phyloP scores from a whole-genome alignment of 257 asterid species.

The Plantago elongata region DNA sequence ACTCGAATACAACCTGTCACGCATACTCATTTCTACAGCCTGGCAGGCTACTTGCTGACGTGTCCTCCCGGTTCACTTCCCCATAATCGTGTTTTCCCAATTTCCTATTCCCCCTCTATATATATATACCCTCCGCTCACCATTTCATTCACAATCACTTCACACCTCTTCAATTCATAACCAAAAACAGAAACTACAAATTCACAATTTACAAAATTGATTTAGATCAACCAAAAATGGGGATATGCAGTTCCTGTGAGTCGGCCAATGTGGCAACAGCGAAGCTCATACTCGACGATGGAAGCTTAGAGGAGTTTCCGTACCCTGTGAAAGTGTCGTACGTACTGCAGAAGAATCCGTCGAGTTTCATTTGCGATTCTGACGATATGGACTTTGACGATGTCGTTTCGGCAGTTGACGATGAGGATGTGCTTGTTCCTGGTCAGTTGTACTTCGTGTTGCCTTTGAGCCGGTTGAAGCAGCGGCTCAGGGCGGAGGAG shows the following conservation, averaged over 20 bases:
- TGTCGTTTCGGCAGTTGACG: slow-evolving; percentile 1
- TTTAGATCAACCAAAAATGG: background rate
- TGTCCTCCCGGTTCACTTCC: slow-evolving; percentile 36
- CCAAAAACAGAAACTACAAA: background rate
- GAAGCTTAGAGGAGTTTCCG: background rate
- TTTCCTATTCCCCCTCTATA: background rate
- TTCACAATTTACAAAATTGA: background rate
- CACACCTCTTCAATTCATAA: background rate
- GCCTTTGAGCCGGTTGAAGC: background rate
- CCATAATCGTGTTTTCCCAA: slow-evolving; percentile 16
- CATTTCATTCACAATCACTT: background rate
- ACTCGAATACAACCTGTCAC: slow-evolving; percentile 49
- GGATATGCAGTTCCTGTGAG: slow-evolving; percentile 6
- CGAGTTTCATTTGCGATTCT: background rate
- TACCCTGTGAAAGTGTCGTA: background rate
- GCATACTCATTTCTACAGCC: slow-evolving; percentile 43
- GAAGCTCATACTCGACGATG: slow-evolving; percentile 4
- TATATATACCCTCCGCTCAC: background rate
- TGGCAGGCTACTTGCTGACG: slow-evolving; percentile 41
- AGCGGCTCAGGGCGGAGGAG: slow-evolving; percentile 3
- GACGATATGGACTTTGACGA: slow-evolving; percentile 10
- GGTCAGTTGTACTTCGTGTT: slow-evolving; percentile 6
- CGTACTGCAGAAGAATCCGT: background rate
- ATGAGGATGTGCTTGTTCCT: background rate
- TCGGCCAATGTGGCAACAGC: background rate